Evolutionary conservation across 139 green algal species (phyloP).

Genomic region (Diplosphaera chodatii): DNA sequence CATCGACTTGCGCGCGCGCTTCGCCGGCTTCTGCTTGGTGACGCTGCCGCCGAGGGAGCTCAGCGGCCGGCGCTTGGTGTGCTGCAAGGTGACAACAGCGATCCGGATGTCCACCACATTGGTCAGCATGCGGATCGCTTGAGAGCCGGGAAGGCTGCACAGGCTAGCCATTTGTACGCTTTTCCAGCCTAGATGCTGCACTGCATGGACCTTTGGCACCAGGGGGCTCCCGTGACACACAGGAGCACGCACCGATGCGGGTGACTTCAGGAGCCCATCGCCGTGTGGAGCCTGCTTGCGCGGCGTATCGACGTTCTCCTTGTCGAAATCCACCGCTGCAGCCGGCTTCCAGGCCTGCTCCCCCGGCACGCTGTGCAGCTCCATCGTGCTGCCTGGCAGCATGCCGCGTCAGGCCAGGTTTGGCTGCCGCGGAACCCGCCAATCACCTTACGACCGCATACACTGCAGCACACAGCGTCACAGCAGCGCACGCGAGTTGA

Average conservation of each 20-base stretch:
- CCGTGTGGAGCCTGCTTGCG: not conserved
- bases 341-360: not conserved
- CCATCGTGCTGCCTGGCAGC: not conserved
- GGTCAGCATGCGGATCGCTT: not conserved
- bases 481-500: too few relatives aligned
- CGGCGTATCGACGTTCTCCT: not conserved
- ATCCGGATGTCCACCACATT: too few relatives aligned
- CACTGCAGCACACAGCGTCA: too few relatives aligned
- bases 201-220: too few relatives aligned
- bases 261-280: not conserved
- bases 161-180: too few relatives aligned
- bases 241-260: not conserved
- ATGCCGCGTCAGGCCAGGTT: too few relatives aligned
- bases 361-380: not conserved
- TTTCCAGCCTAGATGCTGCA: too few relatives aligned
- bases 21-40: not conserved
- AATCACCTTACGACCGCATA: too few relatives aligned
- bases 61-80: constrained; percentile 1
- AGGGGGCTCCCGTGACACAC: too few relatives aligned
- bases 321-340: not conserved
- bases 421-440: too few relatives aligned
- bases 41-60: not conserved
- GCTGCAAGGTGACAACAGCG: not conserved
- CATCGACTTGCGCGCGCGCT: constrained; percentile 17
- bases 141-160: too few relatives aligned